A percentile compares a stretch with the other conserved stretches of the same genome.
phyloP scores from a whole-genome alignment of 371 early-diverging fungal species.

The Phascolomyces articulosus region DNA sequence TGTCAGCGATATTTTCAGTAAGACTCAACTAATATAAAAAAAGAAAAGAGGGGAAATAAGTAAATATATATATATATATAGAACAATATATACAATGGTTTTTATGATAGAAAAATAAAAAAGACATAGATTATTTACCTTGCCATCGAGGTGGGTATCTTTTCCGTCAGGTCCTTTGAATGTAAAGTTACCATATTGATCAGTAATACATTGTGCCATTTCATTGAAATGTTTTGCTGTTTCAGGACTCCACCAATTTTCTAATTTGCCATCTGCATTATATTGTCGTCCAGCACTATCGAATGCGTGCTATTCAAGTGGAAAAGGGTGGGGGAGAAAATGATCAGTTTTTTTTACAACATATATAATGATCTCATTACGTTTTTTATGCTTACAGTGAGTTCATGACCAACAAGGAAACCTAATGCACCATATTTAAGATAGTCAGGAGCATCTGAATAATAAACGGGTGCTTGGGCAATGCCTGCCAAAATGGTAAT shows the following conservation, averaged over 20 bases:
- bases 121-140: not conserved
- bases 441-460: slow-evolving; percentile 46
- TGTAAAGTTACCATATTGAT: slow-evolving; percentile 61
- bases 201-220: slow-evolving; percentile 60
- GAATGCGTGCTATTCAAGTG: slow-evolving; percentile 42
- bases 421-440: slow-evolving; percentile 66
- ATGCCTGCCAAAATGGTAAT: slow-evolving; percentile 68
- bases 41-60: not conserved
- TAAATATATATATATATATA: not conserved
- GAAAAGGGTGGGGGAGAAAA: not conserved
- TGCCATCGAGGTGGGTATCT: slow-evolving; percentile 48
- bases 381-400: slow-evolving; percentile 43
- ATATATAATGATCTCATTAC: too few species aligned
- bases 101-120: not conserved
- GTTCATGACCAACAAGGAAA: slow-evolving; percentile 63
- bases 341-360: not conserved
- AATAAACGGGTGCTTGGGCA: slow-evolving; percentile 52
- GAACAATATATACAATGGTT: not conserved
- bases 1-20: slow-evolving; percentile 79
- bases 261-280: slow-evolving; percentile 42
- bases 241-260: slow-evolving; percentile 69
- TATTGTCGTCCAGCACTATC: slow-evolving; percentile 59
- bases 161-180: slow-evolving; percentile 29
- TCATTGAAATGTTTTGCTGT: slow-evolving; percentile 53
- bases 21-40: slow-evolving; percentile 46